Evolutionary conservation across 768 basidiomycete species (phyloP).

Genomic region (Boletus sensibilis): DNA sequence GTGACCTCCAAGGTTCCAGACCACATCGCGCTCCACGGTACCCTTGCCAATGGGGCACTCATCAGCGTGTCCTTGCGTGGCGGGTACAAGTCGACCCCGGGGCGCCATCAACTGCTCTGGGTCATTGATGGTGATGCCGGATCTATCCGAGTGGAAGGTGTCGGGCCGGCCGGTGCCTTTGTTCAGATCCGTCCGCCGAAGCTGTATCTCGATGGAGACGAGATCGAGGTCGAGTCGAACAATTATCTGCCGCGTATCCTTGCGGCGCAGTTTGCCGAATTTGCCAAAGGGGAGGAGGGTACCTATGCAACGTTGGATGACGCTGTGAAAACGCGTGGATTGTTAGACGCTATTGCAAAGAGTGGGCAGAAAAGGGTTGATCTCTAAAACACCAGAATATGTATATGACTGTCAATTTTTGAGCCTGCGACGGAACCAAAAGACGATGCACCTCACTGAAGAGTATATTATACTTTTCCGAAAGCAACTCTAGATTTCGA

Average conservation of each 20-base stretch:
- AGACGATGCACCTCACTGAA: not conserved
- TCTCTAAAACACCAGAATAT: not conserved
- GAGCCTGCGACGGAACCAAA: not conserved
- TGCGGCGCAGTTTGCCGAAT: not conserved
- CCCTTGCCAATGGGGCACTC: not conserved
- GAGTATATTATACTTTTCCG: no score
- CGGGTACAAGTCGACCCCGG: not conserved
- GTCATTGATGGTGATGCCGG: not conserved
- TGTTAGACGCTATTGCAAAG: not conserved
- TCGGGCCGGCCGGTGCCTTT: not conserved
- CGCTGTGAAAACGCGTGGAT: conserved; percentile 5
- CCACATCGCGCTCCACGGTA: not conserved
- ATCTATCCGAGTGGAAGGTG: not conserved
- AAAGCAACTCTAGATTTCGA: not conserved
- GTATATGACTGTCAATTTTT: not conserved
- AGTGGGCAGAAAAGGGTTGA: not conserved
- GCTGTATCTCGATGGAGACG: not conserved
- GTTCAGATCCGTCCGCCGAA: not conserved
- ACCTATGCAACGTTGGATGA: not conserved
- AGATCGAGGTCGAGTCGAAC: not conserved
- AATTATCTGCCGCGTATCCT: not conserved
- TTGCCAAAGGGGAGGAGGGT: not conserved
- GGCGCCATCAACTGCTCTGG: not conserved
- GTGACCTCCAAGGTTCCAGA: not conserved
- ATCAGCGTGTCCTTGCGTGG: not conserved